A percentile compares a stretch with the other conserved stretches of the same genome.
Evolutionary conservation across 768 basidiomycete genomes (phyloP).

Genomic region (Mycena albidolilacea): DNA sequence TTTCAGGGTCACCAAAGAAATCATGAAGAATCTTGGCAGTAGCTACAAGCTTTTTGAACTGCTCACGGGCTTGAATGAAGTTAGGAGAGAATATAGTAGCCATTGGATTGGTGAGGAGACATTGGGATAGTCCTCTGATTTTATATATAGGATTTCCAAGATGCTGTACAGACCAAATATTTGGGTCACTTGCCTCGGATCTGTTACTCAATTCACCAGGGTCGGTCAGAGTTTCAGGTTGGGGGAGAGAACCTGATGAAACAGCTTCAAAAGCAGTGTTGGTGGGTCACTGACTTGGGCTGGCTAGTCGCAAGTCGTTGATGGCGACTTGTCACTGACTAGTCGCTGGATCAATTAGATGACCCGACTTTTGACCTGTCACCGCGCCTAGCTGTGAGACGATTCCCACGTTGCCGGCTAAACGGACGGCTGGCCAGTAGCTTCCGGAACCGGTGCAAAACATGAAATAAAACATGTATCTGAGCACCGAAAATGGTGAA

Average conservation of each 20-base stretch:
- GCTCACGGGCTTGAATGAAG: too few species aligned
- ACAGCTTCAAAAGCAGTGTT: background rate
- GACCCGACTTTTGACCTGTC: too few species aligned
- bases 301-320: too few species aligned
- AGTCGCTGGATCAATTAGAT: background rate
- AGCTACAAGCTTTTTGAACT: background rate
- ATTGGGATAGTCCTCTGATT: background rate
- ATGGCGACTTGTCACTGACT: too few species aligned
- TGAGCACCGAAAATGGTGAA: too few species aligned
- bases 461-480: too few species aligned
- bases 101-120: background rate
- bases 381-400: too few species aligned
- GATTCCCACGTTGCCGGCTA: too few species aligned
- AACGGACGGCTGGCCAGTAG: too few species aligned
- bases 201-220: background rate
- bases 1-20: background rate
- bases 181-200: background rate
- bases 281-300: background rate
- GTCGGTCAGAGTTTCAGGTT: background rate
- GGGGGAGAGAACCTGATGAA: background rate
- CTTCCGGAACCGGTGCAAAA: too few species aligned
- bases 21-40: background rate
- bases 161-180: background rate
- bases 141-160: background rate
- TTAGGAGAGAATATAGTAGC: too few species aligned